phyloP scores from a whole-genome alignment of 164 flowering plant species.

The Echeveria elegans region DNA sequence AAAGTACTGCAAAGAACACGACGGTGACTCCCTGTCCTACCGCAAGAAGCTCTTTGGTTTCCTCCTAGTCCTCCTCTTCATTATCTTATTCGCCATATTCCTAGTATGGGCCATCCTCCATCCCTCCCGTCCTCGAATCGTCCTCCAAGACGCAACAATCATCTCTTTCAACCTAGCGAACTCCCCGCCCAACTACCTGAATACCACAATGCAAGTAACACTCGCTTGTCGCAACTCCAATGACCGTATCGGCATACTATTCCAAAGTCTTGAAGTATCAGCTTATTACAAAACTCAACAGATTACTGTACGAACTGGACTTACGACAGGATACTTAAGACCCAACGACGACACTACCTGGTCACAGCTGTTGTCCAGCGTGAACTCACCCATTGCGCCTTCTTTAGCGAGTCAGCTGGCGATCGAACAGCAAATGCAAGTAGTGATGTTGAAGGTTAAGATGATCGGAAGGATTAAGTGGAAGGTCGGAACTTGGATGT shows the following conservation, averaged over 20 bases:
- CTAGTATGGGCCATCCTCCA: slow-evolving; percentile 25
- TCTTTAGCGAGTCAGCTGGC: not conserved
- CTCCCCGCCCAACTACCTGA: slow-evolving; percentile 17
- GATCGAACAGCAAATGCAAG: not conserved
- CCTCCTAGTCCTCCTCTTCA: slow-evolving; percentile 10
- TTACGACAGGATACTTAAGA: not conserved
- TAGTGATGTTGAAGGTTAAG: not conserved
- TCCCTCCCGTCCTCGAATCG: slow-evolving; percentile 19
- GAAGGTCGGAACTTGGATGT: too few species aligned
- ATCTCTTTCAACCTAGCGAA: slow-evolving; percentile 16
- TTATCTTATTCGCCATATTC: slow-evolving; percentile 18
- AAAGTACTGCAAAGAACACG: slow-evolving; percentile 8
- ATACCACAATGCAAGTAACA: slow-evolving; percentile 23
- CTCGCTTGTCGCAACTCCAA: slow-evolving; percentile 26
- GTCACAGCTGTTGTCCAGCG: not conserved
- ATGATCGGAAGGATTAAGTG: not conserved
- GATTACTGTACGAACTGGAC: not conserved
- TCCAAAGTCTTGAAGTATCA: slow-evolving; percentile 16
- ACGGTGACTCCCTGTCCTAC: not conserved
- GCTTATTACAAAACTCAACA: not conserved
- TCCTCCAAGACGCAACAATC: slow-evolving; percentile 21
- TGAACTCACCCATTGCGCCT: not conserved
- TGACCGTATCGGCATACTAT: slow-evolving; percentile 21
- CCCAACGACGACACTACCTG: not conserved
- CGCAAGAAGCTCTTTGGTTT: slow-evolving; percentile 1